Percentiles rank a stretch among this genome's conserved stretches.
Conservation (phyloP, 495 filamentous ascomycete genomes). For the Hyaloscypha variabilis region DNA sequence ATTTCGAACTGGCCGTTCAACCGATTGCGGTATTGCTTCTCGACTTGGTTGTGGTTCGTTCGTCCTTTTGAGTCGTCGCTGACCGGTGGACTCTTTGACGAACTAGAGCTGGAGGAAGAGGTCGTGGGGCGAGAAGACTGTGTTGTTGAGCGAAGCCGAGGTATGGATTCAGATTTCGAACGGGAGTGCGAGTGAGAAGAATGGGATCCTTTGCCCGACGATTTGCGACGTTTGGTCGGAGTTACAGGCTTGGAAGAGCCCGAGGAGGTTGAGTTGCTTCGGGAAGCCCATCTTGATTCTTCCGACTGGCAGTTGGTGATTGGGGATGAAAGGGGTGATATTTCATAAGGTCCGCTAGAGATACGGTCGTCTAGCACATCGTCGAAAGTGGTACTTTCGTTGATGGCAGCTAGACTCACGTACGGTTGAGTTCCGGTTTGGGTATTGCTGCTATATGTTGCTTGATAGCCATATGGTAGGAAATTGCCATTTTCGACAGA, state of each 20-base stretch:
- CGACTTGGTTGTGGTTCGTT: conserved; percentile 35
- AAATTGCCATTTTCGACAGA: background rate
- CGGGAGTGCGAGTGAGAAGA: background rate
- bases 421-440: background rate
- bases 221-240: conserved; percentile 22
- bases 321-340: background rate
- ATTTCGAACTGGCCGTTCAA: conserved; percentile 35
- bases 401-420: conserved; percentile 6
- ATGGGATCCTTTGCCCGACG: background rate
- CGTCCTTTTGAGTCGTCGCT: background rate
- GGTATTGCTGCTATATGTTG: background rate
- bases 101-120: background rate
- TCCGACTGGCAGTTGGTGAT: background rate
- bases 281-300: conserved; percentile 1
- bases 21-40: conserved; percentile 38
- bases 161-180: background rate
- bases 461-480: background rate
- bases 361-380: background rate
- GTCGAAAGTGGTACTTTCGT: background rate
- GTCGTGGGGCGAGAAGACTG: background rate
- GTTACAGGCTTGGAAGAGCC: background rate
- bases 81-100: background rate
- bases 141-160: conserved; percentile 8
- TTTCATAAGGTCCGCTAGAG: background rate
- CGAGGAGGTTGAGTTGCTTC: background rate